A percentile compares a stretch with the other conserved stretches of the same genome.
Evolutionary conservation across 257 asterid genomes (phyloP).

Genomic region (Solanum bukasovii): DNA sequence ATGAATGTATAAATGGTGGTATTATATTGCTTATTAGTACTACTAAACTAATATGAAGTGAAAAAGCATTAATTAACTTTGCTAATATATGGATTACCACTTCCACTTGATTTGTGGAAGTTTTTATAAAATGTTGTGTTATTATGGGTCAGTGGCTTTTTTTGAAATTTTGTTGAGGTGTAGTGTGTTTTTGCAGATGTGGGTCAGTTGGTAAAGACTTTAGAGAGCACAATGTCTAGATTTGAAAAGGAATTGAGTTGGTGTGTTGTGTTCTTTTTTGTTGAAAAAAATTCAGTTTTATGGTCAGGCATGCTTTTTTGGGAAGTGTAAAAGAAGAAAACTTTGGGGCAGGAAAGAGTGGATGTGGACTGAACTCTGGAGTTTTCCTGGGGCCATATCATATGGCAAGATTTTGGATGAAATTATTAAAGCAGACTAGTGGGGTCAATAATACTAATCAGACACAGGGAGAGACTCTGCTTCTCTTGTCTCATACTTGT

Average conservation of each 20-base stretch:
- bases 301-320: slow-evolving; percentile 10
- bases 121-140: neutral
- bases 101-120: neutral
- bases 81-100: neutral
- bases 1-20: slow-evolving; percentile 3
- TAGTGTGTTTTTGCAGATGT: neutral
- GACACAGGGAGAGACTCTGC: neutral
- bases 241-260: neutral
- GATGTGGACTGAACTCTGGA: slow-evolving; percentile 11
- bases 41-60: neutral
- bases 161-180: neutral
- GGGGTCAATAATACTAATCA: neutral
- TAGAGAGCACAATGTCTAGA: neutral
- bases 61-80: neutral
- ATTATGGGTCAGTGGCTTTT: neutral
- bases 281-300: neutral
- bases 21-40: neutral
- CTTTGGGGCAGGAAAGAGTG: neutral
- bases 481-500: neutral
- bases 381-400: neutral
- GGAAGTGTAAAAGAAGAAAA: slow-evolving; percentile 11
- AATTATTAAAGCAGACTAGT: neutral
- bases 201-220: slow-evolving; percentile 7
- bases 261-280: neutral
- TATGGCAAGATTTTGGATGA: neutral